Base-by-base conservation (phyloP, 2,329 filamentous ascomycete genomes). In the Talaromyces marneffei region DNA sequence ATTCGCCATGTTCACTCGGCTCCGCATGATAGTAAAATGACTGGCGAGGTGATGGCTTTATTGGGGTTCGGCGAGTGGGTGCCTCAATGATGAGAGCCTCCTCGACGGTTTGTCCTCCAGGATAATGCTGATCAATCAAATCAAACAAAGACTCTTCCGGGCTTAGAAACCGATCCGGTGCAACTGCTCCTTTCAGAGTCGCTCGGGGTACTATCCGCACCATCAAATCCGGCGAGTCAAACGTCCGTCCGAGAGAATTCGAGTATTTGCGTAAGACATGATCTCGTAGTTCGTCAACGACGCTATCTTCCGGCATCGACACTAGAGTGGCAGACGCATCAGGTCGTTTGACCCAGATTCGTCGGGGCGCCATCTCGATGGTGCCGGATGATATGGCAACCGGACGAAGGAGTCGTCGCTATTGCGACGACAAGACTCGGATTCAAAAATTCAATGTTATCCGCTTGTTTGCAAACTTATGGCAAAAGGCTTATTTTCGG, bases 261-360 rank as follows among this genome's bases (percentile, higher is more conserved):
- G 87, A 86, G 75, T 97, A 99, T 79, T 97, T 97, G 70, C 86
- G 87, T 68, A 97, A 79, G 61, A 97, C 94, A 81, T 91, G 86
- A 68, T 97, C 94, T 68, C 93, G 89, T 64, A 96, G 88, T 76
- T 97, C 93, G 74, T 99, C 94, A 61, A 97, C 92, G 68, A 97
- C 79, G 71, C 96, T 92, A 69, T 95, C 91, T 70, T 96, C 90
- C 67, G 86, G 83, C 69, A 96, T 89, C 63, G 88, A 86, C 60
- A 99, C 88, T 69, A 94, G 82, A 14, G 94, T 99, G 40, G 93
- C 87, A 61, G 93, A 97, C 62, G 87, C 90, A 66, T 88, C 84
- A 20, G 90, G 89, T 69, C 93, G 85, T 80, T 89, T 94, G 72
- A 97, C 93, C 94, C 94, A 99, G 69, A 97, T 87, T 81, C 96